Evolutionary conservation across 73 alveolate genomes (phyloP).

Genomic region (Stentor roeselii): DNA sequence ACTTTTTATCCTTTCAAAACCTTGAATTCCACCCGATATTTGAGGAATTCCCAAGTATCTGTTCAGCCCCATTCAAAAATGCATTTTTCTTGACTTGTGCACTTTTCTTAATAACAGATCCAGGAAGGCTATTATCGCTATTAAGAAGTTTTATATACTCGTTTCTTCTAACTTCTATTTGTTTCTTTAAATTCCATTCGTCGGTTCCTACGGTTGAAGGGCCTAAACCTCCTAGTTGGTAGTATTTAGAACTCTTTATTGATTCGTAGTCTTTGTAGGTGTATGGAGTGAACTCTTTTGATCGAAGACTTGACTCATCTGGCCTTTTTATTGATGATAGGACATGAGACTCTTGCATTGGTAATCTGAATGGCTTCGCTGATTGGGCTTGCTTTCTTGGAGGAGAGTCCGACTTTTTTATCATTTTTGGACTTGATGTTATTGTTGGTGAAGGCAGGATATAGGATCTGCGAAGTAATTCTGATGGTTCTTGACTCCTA

Average conservation of each 20-base stretch:
- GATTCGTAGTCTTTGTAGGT: neutral
- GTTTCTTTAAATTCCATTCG: slow-evolving; percentile 1
- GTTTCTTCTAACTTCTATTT: neutral
- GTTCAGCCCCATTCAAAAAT: too few relatives aligned
- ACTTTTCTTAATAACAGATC: too few relatives aligned
- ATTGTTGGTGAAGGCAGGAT: neutral
- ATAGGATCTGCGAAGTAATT: neutral
- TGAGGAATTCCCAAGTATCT: too few relatives aligned
- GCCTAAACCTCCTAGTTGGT: slow-evolving; percentile 20
- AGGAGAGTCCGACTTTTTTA: neutral
- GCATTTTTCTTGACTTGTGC: too few relatives aligned
- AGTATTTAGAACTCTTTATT: neutral
- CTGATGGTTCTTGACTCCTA: neutral
- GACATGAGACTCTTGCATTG: neutral
- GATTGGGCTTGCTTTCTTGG: neutral
- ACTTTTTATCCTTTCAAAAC: too few relatives aligned
- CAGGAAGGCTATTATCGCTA: too few relatives aligned
- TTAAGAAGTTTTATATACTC: neutral
- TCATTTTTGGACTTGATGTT: neutral
- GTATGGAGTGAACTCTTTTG: neutral
- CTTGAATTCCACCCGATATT: too few relatives aligned
- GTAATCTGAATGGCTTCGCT: neutral
- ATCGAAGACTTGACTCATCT: neutral
- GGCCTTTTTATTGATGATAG: too few relatives aligned
- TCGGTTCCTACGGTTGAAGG: slow-evolving; percentile 9